These are phyloP conservation scores for Bombardia bombarda DNA, from an alignment of 495 filamentous ascomycete species.

Conservation along the genomic window DNA sequence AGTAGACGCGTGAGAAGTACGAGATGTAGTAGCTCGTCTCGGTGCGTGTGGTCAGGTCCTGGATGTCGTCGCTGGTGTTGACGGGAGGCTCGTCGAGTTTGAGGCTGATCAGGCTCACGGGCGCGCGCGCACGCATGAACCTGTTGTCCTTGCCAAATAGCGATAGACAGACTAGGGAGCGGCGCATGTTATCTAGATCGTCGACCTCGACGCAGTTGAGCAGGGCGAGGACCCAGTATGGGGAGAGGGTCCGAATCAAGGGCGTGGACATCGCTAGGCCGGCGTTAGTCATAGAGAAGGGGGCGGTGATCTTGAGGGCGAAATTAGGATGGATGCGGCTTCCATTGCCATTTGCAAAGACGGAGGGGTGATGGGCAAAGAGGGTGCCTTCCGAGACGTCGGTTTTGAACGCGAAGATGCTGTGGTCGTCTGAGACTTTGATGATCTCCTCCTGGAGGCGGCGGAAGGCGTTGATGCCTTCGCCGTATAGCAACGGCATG, in stretches of 20 bases:
- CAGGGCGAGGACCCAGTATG: conserved; percentile 19
- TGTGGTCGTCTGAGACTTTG: conserved; percentile 14
- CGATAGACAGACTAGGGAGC: conserved; percentile 13
- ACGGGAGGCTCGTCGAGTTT: conserved; percentile 3
- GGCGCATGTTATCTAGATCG: neutral
- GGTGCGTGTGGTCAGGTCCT: conserved; percentile 8
- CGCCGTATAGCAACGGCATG: conserved; percentile 40
- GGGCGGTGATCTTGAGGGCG: conserved; percentile 8
- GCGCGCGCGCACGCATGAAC: conserved; percentile 17
- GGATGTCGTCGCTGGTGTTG: conserved; percentile 1
- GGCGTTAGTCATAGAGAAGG: conserved; percentile 20
- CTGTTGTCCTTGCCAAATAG: conserved; percentile 18
- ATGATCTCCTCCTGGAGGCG: conserved; percentile 23
- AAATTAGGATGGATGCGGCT: conserved; percentile 8
- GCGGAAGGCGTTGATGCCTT: conserved; percentile 22
- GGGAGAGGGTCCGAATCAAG: conserved; percentile 17
- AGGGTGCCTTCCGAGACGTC: conserved; percentile 9
- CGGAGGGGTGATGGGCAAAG: conserved; percentile 14
- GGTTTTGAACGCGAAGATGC: conserved; percentile 15
- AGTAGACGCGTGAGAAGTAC: conserved; percentile 17
- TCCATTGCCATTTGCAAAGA: conserved; percentile 4
- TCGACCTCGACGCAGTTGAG: conserved; percentile 19
- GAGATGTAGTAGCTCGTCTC: conserved; percentile 15
- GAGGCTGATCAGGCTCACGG: conserved; percentile 12
- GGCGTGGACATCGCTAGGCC: conserved; percentile 17